These are phyloP conservation scores for Leccinum insolens DNA, from an alignment of 1,284 basidiomycete species.

Conservation along the genomic window DNA sequence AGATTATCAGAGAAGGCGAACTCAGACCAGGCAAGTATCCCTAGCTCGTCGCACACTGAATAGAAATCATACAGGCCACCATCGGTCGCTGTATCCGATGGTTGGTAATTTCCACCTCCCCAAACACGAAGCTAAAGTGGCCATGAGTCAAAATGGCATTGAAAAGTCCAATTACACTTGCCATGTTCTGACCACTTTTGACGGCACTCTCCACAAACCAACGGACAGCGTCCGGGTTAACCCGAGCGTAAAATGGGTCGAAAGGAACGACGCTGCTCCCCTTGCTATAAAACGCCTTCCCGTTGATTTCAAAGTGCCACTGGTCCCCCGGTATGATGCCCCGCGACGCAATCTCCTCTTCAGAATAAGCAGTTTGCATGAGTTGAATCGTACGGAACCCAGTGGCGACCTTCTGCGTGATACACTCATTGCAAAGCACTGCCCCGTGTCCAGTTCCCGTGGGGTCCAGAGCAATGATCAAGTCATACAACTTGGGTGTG, in stretches of 20 bases:
- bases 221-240: conserved; percentile 50
- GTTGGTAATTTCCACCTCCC: too few species aligned
- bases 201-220: conserved; percentile 62
- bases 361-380: conserved; percentile 49
- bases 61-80: too few species aligned
- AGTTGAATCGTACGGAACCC: conserved; percentile 62
- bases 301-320: conserved; percentile 37
- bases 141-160: too few species aligned
- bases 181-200: conserved; percentile 61
- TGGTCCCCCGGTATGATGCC: conserved; percentile 62
- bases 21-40: too few species aligned
- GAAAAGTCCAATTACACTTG: conserved; percentile 23
- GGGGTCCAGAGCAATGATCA: conserved; percentile 39
- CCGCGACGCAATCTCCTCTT: conserved; percentile 44
- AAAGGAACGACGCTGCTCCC: conserved; percentile 46
- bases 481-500: conserved; percentile 54
- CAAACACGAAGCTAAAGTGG: too few species aligned
- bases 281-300: conserved; percentile 54
- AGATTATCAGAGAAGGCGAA: conserved; percentile 62
- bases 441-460: conserved; percentile 1
- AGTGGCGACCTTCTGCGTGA: conserved; percentile 45
- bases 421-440: conserved; percentile 6
- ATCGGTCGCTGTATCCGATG: too few species aligned
- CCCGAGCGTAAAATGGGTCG: conserved; percentile 49
- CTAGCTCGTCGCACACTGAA: too few species aligned